Percentiles rank a stretch among this genome's conserved stretches.
These are phyloP conservation scores for Candida sanyaensis DNA, from an alignment of 1,139 yeast genomes.

Conservation along the genomic window DNA sequence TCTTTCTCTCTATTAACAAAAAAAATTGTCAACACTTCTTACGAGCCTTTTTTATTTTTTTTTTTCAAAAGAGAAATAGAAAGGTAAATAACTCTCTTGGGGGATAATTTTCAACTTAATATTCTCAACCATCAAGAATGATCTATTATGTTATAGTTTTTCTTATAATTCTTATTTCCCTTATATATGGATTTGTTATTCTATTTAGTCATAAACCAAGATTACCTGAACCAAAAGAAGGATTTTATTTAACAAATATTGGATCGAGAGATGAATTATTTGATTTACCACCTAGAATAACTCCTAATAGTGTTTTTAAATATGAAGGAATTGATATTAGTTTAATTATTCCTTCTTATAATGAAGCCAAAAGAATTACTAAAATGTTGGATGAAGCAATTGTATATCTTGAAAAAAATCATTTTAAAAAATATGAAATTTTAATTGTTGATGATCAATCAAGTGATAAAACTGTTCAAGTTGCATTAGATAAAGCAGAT, in stretches of 20 bases:
- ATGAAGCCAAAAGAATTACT: slow-evolving; percentile 74
- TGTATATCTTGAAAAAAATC: slow-evolving; percentile 46
- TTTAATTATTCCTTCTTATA: slow-evolving; percentile 88
- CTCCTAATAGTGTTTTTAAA: slow-evolving; percentile 20
- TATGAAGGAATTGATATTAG: slow-evolving; percentile 52
- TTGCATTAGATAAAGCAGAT: slow-evolving; percentile 67
- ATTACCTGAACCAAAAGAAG: slow-evolving; percentile 52
- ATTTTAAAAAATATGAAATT: slow-evolving; percentile 60
- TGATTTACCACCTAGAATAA: slow-evolving; percentile 31
- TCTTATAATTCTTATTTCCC: slow-evolving; percentile 14
- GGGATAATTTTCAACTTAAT: no score
- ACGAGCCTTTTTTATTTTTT: no score
- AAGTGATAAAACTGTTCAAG: slow-evolving; percentile 72
- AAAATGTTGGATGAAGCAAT: slow-evolving; percentile 80
- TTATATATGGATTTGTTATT: slow-evolving; percentile 44
- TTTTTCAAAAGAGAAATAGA: no score
- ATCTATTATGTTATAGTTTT: slow-evolving; percentile 9
- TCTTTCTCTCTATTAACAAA: no score
- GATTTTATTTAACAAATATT: slow-evolving; percentile 47
- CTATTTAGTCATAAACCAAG: slow-evolving; percentile 68
- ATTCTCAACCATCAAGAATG: not conserved
- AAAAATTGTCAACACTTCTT: no score
- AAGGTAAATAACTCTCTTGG: no score
- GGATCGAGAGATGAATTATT: slow-evolving; percentile 14
- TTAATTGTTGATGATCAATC: slow-evolving; percentile 92